Percentiles rank a stretch among this genome's conserved stretches.
These are phyloP conservation scores for Pythium insidiosum DNA, from an alignment of 352 stramenopile species.

Conservation along the genomic window DNA sequence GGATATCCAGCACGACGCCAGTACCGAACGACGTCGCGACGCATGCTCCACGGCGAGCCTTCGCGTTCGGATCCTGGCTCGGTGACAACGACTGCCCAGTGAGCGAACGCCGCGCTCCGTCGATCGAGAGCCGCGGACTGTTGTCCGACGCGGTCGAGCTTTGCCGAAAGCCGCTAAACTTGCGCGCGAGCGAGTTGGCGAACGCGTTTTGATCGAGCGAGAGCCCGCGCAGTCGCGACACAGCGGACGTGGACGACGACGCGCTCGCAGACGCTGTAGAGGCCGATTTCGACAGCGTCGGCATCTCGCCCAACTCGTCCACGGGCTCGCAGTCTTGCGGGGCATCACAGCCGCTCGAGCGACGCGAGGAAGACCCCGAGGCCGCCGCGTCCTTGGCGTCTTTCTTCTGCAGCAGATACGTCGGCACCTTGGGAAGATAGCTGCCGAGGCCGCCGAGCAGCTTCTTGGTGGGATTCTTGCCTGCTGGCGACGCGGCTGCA, in stretches of 20 bases:
- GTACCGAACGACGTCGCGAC: slow-evolving; percentile 75
- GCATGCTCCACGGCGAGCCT: slow-evolving; percentile 50
- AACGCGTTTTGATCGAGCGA: slow-evolving; percentile 21
- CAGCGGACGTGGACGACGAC: not conserved
- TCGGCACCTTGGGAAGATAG: slow-evolving; percentile 53
- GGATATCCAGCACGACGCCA: slow-evolving; percentile 62
- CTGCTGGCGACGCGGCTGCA: not conserved
- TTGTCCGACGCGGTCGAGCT: slow-evolving; percentile 8
- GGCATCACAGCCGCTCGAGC: slow-evolving; percentile 1
- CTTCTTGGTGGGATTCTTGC: slow-evolving; percentile 18
- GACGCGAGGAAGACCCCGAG: not conserved
- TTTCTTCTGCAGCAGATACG: slow-evolving; percentile 15
- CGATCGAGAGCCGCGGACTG: slow-evolving; percentile 31
- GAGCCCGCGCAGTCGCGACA: slow-evolving; percentile 12
- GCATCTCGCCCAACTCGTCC: slow-evolving; percentile 34
- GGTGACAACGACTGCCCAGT: slow-evolving; percentile 20
- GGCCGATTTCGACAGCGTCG: slow-evolving; percentile 20
- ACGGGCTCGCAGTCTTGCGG: slow-evolving; percentile 13
- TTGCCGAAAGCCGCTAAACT: slow-evolving; percentile 13
- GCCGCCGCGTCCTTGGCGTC: not conserved
- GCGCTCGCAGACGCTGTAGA: no score
- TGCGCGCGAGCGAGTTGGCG: slow-evolving; percentile 15
- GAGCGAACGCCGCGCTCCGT: slow-evolving; percentile 18
- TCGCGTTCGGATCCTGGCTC: slow-evolving; percentile 24
- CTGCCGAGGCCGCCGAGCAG: slow-evolving; percentile 35